Base-by-base conservation (phyloP, 225 moss, liverwort and hornwort genomes). In the Thuidium tamariscinum region DNA sequence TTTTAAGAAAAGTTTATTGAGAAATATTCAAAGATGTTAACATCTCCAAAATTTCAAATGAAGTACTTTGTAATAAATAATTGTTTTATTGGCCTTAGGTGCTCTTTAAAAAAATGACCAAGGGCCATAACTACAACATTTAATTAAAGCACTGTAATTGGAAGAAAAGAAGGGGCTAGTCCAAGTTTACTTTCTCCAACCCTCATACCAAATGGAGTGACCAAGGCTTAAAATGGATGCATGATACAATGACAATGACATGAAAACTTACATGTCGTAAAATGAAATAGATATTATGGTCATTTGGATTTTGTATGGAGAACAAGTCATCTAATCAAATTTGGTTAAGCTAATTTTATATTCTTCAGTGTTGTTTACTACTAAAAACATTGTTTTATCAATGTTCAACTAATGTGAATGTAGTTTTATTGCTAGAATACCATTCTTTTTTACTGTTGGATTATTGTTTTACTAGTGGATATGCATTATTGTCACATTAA, bases 101-200 rank as follows among this genome's bases (percentile, higher is more conserved):
- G 7, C 23, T 13, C 39, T 23, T 39, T 7, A 68, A 7, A 25
- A 14, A 23, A 68, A 39, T 13, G 13, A 25, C 13, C 68, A 23
- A 14, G 13, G 23, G 1, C 1, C 2, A 2, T 39, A 23, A 68
- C 4, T 2, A 23, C 23, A 68, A 7, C 68, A 37, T 12, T n/a
- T n/a, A n/a, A n/a, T 37, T 22, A 13, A 7, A 67, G 12, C 67
- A 68, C 23, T 39, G 13, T 37, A 10, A 37, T 39, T 39, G 7
- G 39, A 68, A 1, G 36, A 66, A 3, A 21, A 36, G 21, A 68
- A 39, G 1, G 7, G 13, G 13, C 7, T 0, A 7, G 0, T 36
- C 12, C 1, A 36, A 37, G 7, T 39, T 23, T 1, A 67, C 22
- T 23, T 68, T 68, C 2, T 22, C 37, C 0, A 67, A 0, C 7